Evolutionary conservation across 768 basidiomycete genomes (phyloP).

Genomic region (Mycena alexandri): DNA sequence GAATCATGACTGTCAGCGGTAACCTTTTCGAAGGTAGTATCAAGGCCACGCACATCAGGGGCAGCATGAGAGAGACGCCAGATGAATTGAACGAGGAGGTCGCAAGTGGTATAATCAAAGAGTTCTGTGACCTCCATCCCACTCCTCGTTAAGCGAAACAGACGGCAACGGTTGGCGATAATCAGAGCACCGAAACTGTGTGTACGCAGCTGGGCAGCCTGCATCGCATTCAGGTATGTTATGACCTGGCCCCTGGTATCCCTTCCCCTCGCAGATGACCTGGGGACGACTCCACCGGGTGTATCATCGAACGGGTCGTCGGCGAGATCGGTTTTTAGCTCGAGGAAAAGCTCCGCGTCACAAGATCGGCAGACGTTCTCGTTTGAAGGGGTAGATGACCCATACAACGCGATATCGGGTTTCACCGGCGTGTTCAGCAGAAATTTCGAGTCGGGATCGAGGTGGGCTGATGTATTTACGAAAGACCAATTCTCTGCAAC

Average conservation of each 20-base stretch:
- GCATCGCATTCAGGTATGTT: conserved; percentile 33
- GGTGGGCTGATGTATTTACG: conserved; percentile 13
- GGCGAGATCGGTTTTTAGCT: conserved; percentile 22
- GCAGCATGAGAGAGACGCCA: conserved; percentile 33
- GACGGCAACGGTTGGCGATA: conserved; percentile 21
- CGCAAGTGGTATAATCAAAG: conserved; percentile 7
- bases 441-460: conserved; percentile 20
- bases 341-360: conserved; percentile 29
- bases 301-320: conserved; percentile 27
- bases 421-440: conserved; percentile 10
- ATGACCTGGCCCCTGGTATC: conserved; percentile 33
- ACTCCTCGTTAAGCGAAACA: conserved; percentile 22
- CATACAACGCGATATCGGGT: conserved; percentile 33
- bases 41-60: conserved; percentile 30
- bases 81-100: conserved; percentile 19
- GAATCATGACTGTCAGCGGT: too few relatives aligned
- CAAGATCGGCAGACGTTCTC: conserved; percentile 27
- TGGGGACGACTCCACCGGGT: not conserved
- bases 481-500: conserved; percentile 17
- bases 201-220: conserved; percentile 31
- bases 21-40: conserved; percentile 20
- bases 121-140: conserved; percentile 4
- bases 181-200: conserved; percentile 31
- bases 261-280: not conserved
- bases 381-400: conserved; percentile 19